These are phyloP conservation scores for Triticum monococcum DNA, from an alignment of 176 grass and related monocot genomes.

Conservation along the genomic window DNA sequence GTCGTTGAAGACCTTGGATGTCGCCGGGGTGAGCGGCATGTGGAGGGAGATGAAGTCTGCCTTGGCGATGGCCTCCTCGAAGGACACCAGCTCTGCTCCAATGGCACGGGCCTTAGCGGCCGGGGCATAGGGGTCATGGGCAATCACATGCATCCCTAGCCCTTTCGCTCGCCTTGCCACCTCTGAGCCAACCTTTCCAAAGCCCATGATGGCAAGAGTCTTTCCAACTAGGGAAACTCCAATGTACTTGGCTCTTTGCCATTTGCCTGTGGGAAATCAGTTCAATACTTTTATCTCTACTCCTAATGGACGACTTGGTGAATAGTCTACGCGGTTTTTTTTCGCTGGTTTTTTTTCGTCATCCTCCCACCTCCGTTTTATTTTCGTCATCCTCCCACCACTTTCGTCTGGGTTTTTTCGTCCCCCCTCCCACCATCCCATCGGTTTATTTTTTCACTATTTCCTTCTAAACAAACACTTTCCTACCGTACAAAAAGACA, in stretches of 20 bases:
- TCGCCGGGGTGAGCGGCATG: conserved; percentile 79
- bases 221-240: conserved; percentile 93
- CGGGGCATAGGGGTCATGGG: conserved; percentile 93
- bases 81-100: conserved; percentile 82
- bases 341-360: no score
- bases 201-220: conserved; percentile 87
- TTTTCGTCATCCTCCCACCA: no score
- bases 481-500: no score
- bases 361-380: no score
- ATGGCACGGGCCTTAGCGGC: conserved; percentile 76
- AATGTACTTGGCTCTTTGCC: conserved; percentile 81
- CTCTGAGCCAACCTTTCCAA: conserved; percentile 96
- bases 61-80: conserved; percentile 74
- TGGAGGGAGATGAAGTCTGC: conserved; percentile 97
- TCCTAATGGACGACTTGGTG: no score
- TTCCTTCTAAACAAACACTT: no score
- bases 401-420: no score
- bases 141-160: conserved; percentile 88
- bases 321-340: no score
- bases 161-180: conserved; percentile 85
- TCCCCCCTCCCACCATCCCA: no score
- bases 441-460: no score
- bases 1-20: conserved; percentile 84
- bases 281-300: conserved; percentile 10
- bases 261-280: conserved; percentile 63